Evolutionary conservation across 2,329 filamentous ascomycete genomes (phyloP).

Genomic region (Penicillium sp.): DNA sequence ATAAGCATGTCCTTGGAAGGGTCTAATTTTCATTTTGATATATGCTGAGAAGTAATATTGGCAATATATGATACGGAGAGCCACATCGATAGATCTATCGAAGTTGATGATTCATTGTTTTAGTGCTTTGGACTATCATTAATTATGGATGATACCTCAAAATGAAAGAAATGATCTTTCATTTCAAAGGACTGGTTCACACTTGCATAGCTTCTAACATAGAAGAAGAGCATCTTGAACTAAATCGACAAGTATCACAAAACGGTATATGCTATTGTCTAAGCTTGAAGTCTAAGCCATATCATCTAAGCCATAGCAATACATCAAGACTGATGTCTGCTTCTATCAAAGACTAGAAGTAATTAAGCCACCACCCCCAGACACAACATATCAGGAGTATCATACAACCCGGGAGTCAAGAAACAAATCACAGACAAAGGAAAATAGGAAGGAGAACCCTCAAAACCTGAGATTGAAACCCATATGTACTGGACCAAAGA

Average conservation of each 20-base stretch:
- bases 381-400: not conserved
- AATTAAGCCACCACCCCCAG: not conserved
- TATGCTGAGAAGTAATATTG: not conserved
- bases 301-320: not conserved
- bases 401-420: not conserved
- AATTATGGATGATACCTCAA: not conserved
- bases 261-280: not conserved
- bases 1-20: not conserved
- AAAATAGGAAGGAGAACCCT: conserved; percentile 12
- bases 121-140: not conserved
- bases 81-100: not conserved
- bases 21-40: not conserved
- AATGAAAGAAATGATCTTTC: not conserved
- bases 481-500: conserved; percentile 30
- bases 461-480: conserved; percentile 21
- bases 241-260: not conserved
- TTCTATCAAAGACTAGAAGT: not conserved
- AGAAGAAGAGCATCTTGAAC: no score
- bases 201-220: not conserved
- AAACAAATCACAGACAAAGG: conserved; percentile 2
- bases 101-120: not conserved
- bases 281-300: not conserved
- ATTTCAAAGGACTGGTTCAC: not conserved
- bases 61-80: not conserved
- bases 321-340: not conserved